Percentiles rank a stretch among this genome's conserved stretches.
Conservation (phyloP, 2,329 filamentous ascomycete genomes). For the Alternaria sp. region DNA sequence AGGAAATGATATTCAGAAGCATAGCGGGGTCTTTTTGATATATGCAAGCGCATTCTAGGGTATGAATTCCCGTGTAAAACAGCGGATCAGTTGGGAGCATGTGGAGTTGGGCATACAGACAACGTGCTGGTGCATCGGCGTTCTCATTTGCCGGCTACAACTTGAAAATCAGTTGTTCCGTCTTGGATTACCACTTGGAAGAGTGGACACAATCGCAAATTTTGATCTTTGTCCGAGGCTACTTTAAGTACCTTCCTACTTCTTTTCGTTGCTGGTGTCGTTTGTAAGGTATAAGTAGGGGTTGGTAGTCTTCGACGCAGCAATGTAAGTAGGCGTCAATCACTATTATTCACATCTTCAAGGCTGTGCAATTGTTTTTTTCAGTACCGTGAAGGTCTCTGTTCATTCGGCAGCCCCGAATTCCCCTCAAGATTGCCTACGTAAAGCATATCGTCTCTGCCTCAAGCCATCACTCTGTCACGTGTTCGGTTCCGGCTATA, state of each 20-base stretch:
- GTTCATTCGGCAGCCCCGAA: neutral
- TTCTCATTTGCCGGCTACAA: conserved; percentile 38
- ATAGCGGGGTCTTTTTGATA: conserved; percentile 19
- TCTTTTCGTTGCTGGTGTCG: conserved; percentile 1
- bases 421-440: neutral
- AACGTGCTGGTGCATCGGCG: conserved; percentile 39
- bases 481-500: conserved; percentile 29
- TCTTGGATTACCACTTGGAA: conserved; percentile 16
- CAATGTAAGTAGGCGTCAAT: conserved; percentile 17
- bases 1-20: conserved; percentile 13
- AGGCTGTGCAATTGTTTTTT: neutral
- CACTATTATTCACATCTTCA: conserved; percentile 4
- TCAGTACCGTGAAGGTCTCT: neutral
- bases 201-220: conserved; percentile 10
- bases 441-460: neutral
- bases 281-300: conserved; percentile 14
- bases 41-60: conserved; percentile 22
- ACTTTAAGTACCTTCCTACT: conserved; percentile 11
- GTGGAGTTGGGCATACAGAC: conserved; percentile 19
- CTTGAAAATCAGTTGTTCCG: conserved; percentile 23
- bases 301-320: conserved; percentile 11
- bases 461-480: conserved; percentile 14
- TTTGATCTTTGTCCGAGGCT: conserved; percentile 12
- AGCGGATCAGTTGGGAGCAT: conserved; percentile 20
- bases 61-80: conserved; percentile 30